A percentile compares a stretch with the other conserved stretches of the same genome.
phyloP scores from a whole-genome alignment of 768 basidiomycete species.

The Lenzites betulinus region DNA sequence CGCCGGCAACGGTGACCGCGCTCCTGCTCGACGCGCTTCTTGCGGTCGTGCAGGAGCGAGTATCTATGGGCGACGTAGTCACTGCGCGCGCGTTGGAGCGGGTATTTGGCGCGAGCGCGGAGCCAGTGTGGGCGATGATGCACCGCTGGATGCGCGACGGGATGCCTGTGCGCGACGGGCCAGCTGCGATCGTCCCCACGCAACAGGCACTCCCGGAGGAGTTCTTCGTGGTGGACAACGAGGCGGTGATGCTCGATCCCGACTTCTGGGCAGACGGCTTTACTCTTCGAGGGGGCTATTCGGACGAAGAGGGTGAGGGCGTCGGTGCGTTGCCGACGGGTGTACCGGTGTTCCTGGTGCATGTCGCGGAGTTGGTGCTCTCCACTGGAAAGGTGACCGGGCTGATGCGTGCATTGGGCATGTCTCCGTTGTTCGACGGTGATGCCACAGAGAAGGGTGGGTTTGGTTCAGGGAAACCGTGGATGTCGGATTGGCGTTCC shows the following conservation, averaged over 20 bases:
- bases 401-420: conserved; percentile 61
- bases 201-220: conserved; percentile 55
- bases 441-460: neutral
- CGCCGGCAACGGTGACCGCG: conserved; percentile 57
- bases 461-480: neutral
- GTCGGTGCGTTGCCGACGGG: conserved; percentile 18
- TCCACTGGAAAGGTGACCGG: conserved; percentile 78
- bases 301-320: conserved; percentile 15
- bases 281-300: conserved; percentile 46
- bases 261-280: conserved; percentile 84
- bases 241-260: conserved; percentile 55
- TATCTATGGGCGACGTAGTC: conserved; percentile 56
- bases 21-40: conserved; percentile 66
- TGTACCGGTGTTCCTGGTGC: conserved; percentile 61
- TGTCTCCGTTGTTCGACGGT: conserved; percentile 19
- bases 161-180: conserved; percentile 48
- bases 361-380: conserved; percentile 59
- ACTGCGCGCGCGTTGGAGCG: conserved; percentile 59
- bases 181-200: neutral
- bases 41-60: conserved; percentile 54
- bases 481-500: conserved; percentile 26
- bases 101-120: conserved; percentile 62
- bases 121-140: conserved; percentile 76
- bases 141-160: conserved; percentile 74
- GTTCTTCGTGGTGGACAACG: conserved; percentile 79